Conservation (phyloP, 805 yeast genomes). For the Barnettozyma populi region DNA sequence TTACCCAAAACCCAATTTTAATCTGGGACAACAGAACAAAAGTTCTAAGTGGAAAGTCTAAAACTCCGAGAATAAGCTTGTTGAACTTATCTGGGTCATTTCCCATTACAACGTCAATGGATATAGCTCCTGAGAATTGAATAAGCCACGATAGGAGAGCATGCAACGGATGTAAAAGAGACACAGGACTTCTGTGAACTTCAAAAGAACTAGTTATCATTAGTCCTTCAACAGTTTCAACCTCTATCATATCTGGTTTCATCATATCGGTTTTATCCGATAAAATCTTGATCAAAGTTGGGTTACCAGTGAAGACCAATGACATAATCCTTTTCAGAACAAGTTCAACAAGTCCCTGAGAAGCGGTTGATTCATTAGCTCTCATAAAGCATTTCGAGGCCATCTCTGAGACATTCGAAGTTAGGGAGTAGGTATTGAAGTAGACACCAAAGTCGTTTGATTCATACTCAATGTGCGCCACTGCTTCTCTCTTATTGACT, state of each 20-base stretch:
- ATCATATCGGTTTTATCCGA: conserved; percentile 11
- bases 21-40: conserved; percentile 78
- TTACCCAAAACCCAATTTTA: conserved; percentile 87
- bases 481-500: conserved; percentile 65
- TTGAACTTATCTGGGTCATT: conserved; percentile 10
- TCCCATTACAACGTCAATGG: neutral
- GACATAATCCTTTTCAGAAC: conserved; percentile 9
- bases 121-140: conserved; percentile 37
- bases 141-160: conserved; percentile 67
- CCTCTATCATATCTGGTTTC: conserved; percentile 5
- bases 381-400: conserved; percentile 40
- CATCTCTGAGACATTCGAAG: conserved; percentile 55
- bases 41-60: conserved; percentile 71
- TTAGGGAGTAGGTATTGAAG: conserved; percentile 45
- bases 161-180: conserved; percentile 79
- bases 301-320: neutral
- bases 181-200: conserved; percentile 44
- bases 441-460: conserved; percentile 54
- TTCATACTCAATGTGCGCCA: conserved; percentile 87
- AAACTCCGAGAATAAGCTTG: neutral
- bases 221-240: conserved; percentile 22
- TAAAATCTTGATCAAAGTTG: neutral
- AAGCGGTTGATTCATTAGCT: neutral
- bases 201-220: conserved; percentile 32
- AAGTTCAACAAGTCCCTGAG: conserved; percentile 5